These are phyloP conservation scores for Chalciporus chontae DNA, from an alignment of 768 basidiomycete species.

Conservation along the genomic window DNA sequence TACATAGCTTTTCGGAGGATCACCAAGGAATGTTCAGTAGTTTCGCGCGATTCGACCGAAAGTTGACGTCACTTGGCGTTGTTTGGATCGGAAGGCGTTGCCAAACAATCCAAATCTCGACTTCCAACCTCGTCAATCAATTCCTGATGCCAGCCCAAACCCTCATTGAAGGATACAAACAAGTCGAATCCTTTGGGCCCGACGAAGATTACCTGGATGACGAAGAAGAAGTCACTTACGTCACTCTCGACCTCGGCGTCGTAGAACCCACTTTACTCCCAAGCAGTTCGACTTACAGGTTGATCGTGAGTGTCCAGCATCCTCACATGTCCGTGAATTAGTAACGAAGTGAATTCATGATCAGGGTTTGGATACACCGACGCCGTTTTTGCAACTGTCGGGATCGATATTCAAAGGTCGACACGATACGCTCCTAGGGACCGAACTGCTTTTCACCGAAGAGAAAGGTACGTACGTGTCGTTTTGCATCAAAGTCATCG, in stretches of 20 bases:
- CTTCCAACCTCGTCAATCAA: too few relatives aligned
- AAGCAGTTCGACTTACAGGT: slow-evolving; percentile 61
- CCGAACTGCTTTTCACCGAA: slow-evolving; percentile 16
- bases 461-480: slow-evolving; percentile 5
- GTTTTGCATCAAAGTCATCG: too few relatives aligned
- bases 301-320: slow-evolving; percentile 57
- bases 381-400: slow-evolving; percentile 72
- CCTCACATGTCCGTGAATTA: not conserved
- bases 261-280: slow-evolving; percentile 75
- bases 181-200: slow-evolving; percentile 64
- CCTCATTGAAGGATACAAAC: slow-evolving; percentile 57
- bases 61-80: not conserved
- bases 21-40: too few relatives aligned
- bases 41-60: too few relatives aligned
- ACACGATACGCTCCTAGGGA: slow-evolving; percentile 66
- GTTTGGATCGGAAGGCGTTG: not conserved
- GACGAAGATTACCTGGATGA: slow-evolving; percentile 64
- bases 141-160: slow-evolving; percentile 17
- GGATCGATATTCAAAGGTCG: slow-evolving; percentile 71
- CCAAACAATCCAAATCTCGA: slow-evolving; percentile 5
- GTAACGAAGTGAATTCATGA: not conserved
- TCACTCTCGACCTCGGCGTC: slow-evolving; percentile 69
- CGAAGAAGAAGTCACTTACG: slow-evolving; percentile 55
- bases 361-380: slow-evolving; percentile 75
- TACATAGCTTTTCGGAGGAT: too few relatives aligned